A percentile compares a stretch with the other conserved stretches of the same genome.
Evolutionary conservation across 352 stramenopile species (phyloP).

Genomic region (Aphanomyces astaci): DNA sequence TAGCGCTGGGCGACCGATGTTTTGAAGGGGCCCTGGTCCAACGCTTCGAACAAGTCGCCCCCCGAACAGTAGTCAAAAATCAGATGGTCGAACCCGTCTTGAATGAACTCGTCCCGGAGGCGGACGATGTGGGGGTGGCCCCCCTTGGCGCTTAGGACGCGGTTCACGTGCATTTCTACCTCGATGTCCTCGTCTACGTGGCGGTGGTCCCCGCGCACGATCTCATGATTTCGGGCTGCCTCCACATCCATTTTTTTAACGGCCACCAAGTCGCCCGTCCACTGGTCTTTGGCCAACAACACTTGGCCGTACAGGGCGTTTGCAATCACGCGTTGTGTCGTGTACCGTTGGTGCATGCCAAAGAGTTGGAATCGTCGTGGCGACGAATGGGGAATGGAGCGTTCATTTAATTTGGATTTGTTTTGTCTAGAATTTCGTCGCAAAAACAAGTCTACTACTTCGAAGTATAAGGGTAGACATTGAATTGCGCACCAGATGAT

Average conservation of each 20-base stretch:
- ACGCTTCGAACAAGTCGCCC: conserved; percentile 37
- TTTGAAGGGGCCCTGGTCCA: not conserved
- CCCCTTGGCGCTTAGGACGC: not conserved
- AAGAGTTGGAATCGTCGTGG: too few relatives aligned
- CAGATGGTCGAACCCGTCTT: conserved; percentile 37
- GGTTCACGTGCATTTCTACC: not conserved
- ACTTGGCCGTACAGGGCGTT: conserved; percentile 4
- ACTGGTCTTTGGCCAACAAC: not conserved
- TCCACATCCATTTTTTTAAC: conserved; percentile 3
- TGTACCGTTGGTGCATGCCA: not conserved
- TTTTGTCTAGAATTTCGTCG: too few relatives aligned
- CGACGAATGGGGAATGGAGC: not conserved
- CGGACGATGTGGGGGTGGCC: conserved; percentile 41
- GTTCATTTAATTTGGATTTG: too few relatives aligned
- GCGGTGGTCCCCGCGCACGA: not conserved
- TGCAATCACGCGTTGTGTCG: not conserved
- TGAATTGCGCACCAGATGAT: not conserved
- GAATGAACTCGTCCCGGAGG: conserved; percentile 38
- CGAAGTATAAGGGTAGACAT: too few relatives aligned
- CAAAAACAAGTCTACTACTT: not conserved
- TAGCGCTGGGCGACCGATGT: conserved; percentile 16
- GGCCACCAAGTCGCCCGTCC: not conserved
- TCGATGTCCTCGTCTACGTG: not conserved
- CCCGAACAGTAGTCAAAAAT: conserved; percentile 48
- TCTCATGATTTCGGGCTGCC: not conserved